Conservation (phyloP, 345 rosid species). For the Populus euphratica region DNA sequence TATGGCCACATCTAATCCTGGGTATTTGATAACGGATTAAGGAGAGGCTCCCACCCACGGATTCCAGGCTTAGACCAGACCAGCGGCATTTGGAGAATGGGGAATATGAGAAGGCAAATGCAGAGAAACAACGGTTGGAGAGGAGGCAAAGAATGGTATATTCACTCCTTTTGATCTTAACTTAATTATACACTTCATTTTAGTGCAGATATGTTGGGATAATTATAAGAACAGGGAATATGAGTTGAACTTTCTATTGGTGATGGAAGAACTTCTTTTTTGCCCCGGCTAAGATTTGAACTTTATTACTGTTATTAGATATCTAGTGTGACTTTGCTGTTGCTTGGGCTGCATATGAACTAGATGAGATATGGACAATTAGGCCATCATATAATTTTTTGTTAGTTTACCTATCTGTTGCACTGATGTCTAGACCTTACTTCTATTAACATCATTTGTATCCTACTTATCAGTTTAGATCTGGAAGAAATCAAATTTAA, state of each 20-base stretch:
- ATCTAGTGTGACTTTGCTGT: background rate
- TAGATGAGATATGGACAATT: background rate
- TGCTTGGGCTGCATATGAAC: background rate
- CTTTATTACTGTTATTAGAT: background rate
- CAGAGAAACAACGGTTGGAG: constrained; percentile 88
- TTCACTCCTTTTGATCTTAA: background rate
- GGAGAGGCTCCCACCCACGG: constrained; percentile 98
- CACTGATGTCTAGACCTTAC: background rate
- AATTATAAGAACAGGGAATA: background rate
- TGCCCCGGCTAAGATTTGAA: background rate
- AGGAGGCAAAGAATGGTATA: constrained; percentile 90
- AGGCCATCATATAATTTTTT: background rate
- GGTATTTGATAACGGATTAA: constrained; percentile 71
- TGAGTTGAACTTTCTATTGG: background rate
- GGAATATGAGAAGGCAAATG: constrained; percentile 91
- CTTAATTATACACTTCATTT: background rate
- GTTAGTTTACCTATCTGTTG: background rate
- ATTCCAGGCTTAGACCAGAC: constrained; percentile 95
- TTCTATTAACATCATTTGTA: background rate
- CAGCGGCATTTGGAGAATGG: constrained; percentile 96
- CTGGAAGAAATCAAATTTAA: background rate
- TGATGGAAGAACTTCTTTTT: background rate
- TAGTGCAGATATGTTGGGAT: background rate
- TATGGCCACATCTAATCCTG: constrained; percentile 49
- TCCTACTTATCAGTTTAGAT: background rate